phyloP scores from a whole-genome alignment of 495 filamentous ascomycete genomes.

The Neurospora terricola region DNA sequence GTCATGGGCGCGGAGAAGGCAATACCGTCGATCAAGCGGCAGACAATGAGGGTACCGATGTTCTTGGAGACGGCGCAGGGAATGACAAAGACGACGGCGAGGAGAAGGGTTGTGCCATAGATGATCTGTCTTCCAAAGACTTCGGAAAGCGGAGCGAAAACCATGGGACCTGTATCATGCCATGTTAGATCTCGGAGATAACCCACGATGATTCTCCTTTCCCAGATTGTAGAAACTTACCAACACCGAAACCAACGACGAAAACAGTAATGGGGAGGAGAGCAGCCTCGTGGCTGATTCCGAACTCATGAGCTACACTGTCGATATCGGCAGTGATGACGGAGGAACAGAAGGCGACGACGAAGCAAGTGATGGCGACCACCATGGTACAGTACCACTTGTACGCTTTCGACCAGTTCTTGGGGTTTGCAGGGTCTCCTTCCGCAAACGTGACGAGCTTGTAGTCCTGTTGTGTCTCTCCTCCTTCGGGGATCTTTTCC shows the following conservation, averaged over 20 bases:
- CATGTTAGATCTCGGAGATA: not conserved
- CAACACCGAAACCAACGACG: constrained; percentile 70
- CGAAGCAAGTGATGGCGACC: constrained; percentile 53
- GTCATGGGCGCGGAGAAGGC: constrained; percentile 80
- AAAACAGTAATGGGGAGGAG: constrained; percentile 62
- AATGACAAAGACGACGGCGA: constrained; percentile 68
- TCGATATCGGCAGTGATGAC: constrained; percentile 60
- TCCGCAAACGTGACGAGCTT: constrained; percentile 65
- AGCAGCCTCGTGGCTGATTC: constrained; percentile 55
- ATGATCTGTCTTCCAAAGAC: constrained; percentile 58
- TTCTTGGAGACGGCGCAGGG: constrained; percentile 68
- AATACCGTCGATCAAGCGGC: constrained; percentile 65
- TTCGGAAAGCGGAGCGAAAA: constrained; percentile 69
- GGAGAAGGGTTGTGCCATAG: constrained; percentile 50
- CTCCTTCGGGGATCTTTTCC: constrained; percentile 3
- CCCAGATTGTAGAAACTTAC: constrained; percentile 16
- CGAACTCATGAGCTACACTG: constrained; percentile 49
- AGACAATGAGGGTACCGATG: constrained; percentile 63
- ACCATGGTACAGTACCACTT: constrained; percentile 64
- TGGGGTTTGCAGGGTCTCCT: constrained; percentile 56
- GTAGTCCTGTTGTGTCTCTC: constrained; percentile 29
- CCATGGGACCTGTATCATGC: constrained; percentile 46
- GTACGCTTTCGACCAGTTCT: constrained; percentile 54
- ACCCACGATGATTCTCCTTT: not conserved
- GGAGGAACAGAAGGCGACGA: constrained; percentile 52